Evolutionary conservation across 1,284 basidiomycete genomes (phyloP).

Genomic region (Tilletia walkeri): DNA sequence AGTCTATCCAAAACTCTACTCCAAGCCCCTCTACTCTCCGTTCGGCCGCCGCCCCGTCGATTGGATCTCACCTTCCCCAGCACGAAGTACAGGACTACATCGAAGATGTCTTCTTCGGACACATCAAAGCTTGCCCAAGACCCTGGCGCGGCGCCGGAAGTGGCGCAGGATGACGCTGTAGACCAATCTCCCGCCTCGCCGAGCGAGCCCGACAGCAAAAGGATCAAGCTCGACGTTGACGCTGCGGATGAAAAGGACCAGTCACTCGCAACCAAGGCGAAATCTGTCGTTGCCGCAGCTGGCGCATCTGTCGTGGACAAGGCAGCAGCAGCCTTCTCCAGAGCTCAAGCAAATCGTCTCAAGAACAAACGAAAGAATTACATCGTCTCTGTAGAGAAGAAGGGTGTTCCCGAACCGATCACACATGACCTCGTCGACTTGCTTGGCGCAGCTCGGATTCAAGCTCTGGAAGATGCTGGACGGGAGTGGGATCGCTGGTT

Average conservation of each 20-base stretch:
- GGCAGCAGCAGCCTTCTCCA: background rate
- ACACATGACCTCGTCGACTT: slow-evolving; percentile 48
- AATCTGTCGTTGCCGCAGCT: background rate
- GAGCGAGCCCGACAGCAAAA: background rate
- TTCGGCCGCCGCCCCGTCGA: too few relatives aligned
- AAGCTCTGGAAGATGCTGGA: slow-evolving; percentile 36
- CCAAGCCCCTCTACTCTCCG: too few relatives aligned
- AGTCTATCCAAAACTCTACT: too few relatives aligned
- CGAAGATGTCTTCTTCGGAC: too few relatives aligned
- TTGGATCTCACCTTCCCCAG: too few relatives aligned
- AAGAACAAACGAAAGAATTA: slow-evolving; percentile 47
- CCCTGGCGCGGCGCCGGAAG: too few relatives aligned
- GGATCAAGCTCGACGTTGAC: background rate
- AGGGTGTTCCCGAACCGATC: slow-evolving; percentile 47
- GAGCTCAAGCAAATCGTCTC: slow-evolving; percentile 21
- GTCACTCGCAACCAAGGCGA: background rate
- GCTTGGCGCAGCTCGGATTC: slow-evolving; percentile 37
- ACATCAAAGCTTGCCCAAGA: too few relatives aligned
- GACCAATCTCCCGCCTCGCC: too few relatives aligned
- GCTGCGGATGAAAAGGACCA: background rate
- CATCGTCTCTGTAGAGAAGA: slow-evolving; percentile 41
- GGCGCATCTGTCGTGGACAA: background rate
- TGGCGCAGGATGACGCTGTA: too few relatives aligned
- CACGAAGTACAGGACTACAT: too few relatives aligned
- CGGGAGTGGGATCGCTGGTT: slow-evolving; percentile 40